These are phyloP conservation scores for Yamadazyma dendronema DNA, from an alignment of 1,139 yeast species.

Conservation along the genomic window DNA sequence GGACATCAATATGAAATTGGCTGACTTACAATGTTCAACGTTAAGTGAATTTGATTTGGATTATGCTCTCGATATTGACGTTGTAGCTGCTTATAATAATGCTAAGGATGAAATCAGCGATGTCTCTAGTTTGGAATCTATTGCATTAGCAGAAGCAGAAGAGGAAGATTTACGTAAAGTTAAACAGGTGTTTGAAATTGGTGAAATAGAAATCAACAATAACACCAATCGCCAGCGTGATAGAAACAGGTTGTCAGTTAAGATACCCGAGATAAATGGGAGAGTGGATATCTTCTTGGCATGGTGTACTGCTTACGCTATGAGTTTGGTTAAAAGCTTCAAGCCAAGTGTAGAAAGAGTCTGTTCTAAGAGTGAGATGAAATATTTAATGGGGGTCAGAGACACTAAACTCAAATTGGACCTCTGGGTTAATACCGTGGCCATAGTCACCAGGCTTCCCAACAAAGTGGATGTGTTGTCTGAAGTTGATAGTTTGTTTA, in stretches of 20 bases:
- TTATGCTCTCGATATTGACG: conserved; percentile 36
- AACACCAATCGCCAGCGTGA: conserved; percentile 21
- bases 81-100: conserved; percentile 20
- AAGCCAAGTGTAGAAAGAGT: conserved; percentile 33
- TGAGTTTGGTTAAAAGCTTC: conserved; percentile 32
- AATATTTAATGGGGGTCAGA: conserved; percentile 21
- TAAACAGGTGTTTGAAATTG: conserved; percentile 33
- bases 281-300: conserved; percentile 41
- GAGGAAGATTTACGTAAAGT: conserved; percentile 25
- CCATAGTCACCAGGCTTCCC: conserved; percentile 50
- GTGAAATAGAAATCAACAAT: conserved; percentile 28
- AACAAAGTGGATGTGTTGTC: conserved; percentile 49
- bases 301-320: conserved; percentile 45
- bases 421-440: conserved; percentile 37
- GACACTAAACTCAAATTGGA: conserved; percentile 31
- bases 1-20: conserved; percentile 20
- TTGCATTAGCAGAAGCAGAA: conserved; percentile 20
- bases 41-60: conserved; percentile 41
- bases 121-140: conserved; percentile 33
- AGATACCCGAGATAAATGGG: conserved; percentile 39
- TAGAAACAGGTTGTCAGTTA: conserved; percentile 26
- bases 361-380: conserved; percentile 28
- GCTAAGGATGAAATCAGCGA: conserved; percentile 34
- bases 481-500: conserved; percentile 42
- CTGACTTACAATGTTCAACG: conserved; percentile 32